These are phyloP conservation scores for Chaetoceros muelleri DNA, from an alignment of 108 stramenopile species.

Conservation along the genomic window DNA sequence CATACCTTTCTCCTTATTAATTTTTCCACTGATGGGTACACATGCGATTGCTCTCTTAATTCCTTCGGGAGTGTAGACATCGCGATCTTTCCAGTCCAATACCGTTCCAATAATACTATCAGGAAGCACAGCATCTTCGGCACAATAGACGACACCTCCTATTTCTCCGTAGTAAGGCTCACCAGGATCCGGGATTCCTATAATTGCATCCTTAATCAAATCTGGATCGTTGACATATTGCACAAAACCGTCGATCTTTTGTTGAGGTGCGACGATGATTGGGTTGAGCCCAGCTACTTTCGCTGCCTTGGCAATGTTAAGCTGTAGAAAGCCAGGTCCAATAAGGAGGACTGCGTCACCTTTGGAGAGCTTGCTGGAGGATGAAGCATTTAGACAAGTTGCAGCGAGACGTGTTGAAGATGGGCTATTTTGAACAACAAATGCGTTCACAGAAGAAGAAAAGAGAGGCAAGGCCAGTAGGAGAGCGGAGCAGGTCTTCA, in stretches of 20 bases:
- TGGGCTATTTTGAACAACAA: background rate
- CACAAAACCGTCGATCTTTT: conserved; percentile 16
- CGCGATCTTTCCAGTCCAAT: conserved; percentile 19
- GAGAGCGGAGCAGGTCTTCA: background rate
- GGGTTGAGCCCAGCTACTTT: conserved; percentile 17
- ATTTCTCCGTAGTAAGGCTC: conserved; percentile 21
- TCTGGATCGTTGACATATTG: conserved; percentile 11
- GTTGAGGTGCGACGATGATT: conserved; percentile 20
- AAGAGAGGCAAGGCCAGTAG: background rate
- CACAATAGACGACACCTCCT: conserved; percentile 24
- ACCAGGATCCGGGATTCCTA: conserved; percentile 24
- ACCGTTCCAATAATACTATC: conserved; percentile 12
- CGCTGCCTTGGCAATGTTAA: conserved; percentile 20
- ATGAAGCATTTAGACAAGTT: conserved; percentile 1
- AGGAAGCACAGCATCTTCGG: conserved; percentile 26
- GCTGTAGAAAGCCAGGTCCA: conserved; percentile 26
- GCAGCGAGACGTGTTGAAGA: background rate
- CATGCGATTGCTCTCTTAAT: conserved; percentile 8
- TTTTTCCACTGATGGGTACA: conserved; percentile 17
- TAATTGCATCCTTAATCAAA: conserved; percentile 9
- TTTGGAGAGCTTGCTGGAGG: background rate
- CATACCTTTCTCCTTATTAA: conserved; percentile 23
- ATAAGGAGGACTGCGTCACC: conserved; percentile 20
- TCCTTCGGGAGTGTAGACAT: conserved; percentile 7
- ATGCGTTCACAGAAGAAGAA: conserved; percentile 3